phyloP scores from a whole-genome alignment of 2,329 filamentous ascomycete genomes.

The Pseudogymnoascus sp. region DNA sequence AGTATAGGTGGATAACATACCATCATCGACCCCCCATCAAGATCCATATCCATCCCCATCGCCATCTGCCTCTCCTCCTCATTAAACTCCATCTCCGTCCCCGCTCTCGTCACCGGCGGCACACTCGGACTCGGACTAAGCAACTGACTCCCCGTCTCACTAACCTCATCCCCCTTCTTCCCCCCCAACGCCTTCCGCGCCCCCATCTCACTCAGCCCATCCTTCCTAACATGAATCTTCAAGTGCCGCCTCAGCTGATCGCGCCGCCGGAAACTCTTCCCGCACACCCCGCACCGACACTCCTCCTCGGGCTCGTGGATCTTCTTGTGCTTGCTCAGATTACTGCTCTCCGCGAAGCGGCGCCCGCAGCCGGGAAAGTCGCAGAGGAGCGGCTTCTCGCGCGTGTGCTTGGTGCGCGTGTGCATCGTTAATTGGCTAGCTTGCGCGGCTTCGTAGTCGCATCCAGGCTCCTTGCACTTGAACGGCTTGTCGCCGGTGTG shows the following conservation, averaged over 20 bases:
- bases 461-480: slow-evolving; percentile 34
- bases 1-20: neutral
- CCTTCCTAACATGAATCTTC: slow-evolving; percentile 25
- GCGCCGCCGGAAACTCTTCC: slow-evolving; percentile 48
- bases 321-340: slow-evolving; percentile 56
- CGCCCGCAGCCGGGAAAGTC: slow-evolving; percentile 43
- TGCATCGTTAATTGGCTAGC: slow-evolving; percentile 43
- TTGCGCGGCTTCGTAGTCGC: slow-evolving; percentile 5
- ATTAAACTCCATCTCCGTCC: neutral
- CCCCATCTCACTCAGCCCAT: neutral
- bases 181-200: neutral
- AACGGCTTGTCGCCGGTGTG: slow-evolving; percentile 60
- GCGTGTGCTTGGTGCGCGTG: slow-evolving; percentile 51
- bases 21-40: neutral
- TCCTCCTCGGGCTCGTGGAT: slow-evolving; percentile 48
- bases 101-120: neutral
- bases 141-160: neutral
- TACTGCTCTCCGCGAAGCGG: slow-evolving; percentile 56
- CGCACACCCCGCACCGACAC: slow-evolving; percentile 42
- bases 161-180: neutral
- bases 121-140: neutral
- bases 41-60: slow-evolving; percentile 25
- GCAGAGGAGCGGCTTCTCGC: slow-evolving; percentile 53
- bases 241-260: slow-evolving; percentile 53
- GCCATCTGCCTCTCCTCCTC: neutral